Percentiles rank a stretch among this genome's conserved stretches.
Evolutionary conservation across 805 yeast genomes (phyloP).

Genomic region (Candida caryicola): DNA sequence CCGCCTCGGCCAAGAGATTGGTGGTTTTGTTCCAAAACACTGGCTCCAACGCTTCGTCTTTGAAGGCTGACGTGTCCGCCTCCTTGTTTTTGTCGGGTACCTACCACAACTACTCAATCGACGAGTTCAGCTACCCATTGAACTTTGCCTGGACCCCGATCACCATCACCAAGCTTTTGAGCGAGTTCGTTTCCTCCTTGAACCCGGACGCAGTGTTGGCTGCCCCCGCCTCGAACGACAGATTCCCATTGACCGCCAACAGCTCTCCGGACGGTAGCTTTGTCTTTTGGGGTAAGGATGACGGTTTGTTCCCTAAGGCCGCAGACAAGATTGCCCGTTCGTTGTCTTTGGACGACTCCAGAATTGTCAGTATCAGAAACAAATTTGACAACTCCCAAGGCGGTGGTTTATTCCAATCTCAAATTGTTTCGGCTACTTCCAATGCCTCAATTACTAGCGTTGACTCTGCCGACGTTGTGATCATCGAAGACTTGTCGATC

Average conservation of each 20-base stretch:
- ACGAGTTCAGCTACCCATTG: conserved; percentile 52
- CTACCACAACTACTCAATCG: conserved; percentile 37
- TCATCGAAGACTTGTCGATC: conserved; percentile 60
- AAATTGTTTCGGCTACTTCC: conserved; percentile 51
- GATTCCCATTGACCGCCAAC: conserved; percentile 29
- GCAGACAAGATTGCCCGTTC: conserved; percentile 68
- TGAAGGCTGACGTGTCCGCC: conserved; percentile 72
- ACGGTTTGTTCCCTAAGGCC: conserved; percentile 50
- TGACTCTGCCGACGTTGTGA: conserved; percentile 60
- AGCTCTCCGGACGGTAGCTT: conserved; percentile 44
- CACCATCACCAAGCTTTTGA: conserved; percentile 48
- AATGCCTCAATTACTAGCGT: conserved; percentile 40
- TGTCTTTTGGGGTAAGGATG: conserved; percentile 70
- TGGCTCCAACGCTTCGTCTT: conserved; percentile 39
- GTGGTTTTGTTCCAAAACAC: conserved; percentile 63
- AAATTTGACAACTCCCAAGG: conserved; percentile 67
- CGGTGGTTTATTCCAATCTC: conserved; percentile 77
- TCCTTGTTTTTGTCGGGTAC: conserved; percentile 56
- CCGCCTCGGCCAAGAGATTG: conserved; percentile 54
- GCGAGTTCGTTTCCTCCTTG: conserved; percentile 36
- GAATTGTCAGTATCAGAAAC: conserved; percentile 54
- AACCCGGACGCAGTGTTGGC: conserved; percentile 27
- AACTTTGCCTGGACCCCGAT: conserved; percentile 55
- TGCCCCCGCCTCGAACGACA: conserved; percentile 5
- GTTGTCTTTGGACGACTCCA: conserved; percentile 58